Percentiles rank a stretch among this genome's conserved stretches.
phyloP scores from a whole-genome alignment of 495 filamentous ascomycete genomes.

The Penicillium simplicissimum region DNA sequence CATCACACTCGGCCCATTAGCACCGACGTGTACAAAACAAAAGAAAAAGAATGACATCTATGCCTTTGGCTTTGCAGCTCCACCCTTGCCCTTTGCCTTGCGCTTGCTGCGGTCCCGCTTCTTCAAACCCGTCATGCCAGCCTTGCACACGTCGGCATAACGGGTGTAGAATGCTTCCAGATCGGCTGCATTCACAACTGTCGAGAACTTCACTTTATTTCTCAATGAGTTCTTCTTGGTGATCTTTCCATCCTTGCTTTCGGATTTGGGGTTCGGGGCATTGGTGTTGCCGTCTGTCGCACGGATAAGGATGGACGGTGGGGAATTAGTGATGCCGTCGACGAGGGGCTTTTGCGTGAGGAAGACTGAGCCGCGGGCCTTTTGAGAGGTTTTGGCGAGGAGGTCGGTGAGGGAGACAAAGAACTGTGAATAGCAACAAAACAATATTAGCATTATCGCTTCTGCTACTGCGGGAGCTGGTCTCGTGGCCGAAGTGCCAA shows the following conservation, averaged over 20 bases:
- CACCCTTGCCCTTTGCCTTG: constrained; percentile 65
- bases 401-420: constrained; percentile 75
- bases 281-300: constrained; percentile 70
- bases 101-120: constrained; percentile 86
- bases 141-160: constrained; percentile 92
- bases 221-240: constrained; percentile 33
- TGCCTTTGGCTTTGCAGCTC: constrained; percentile 54
- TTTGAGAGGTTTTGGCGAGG: constrained; percentile 65
- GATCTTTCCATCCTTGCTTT: constrained; percentile 22
- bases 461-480: constrained; percentile 6
- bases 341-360: constrained; percentile 75
- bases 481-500: constrained; percentile 17
- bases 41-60: constrained; percentile 29
- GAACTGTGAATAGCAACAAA: constrained; percentile 62
- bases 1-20: not conserved
- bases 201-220: constrained; percentile 77
- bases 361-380: constrained; percentile 74
- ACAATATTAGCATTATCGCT: constrained; percentile 21
- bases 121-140: constrained; percentile 86
- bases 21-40: not conserved
- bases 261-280: constrained; percentile 39
- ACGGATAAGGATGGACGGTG: constrained; percentile 72
- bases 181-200: constrained; percentile 71
- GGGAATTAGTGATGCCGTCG: constrained; percentile 26
- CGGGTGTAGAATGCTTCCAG: constrained; percentile 77